Base-by-base conservation (phyloP, 441 rosid genomes). In the Capsella rubella region DNA sequence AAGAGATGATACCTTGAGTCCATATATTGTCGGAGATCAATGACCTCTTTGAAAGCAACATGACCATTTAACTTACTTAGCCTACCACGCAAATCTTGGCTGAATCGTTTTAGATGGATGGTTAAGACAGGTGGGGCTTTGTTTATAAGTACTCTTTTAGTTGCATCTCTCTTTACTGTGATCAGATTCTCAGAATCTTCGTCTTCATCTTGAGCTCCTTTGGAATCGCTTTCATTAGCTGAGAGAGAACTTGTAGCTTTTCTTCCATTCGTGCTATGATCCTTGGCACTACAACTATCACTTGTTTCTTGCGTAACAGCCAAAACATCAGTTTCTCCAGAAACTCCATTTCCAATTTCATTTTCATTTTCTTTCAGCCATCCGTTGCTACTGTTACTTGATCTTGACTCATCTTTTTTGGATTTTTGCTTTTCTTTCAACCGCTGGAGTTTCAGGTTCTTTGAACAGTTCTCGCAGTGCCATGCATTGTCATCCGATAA, bases 401-500 rank as follows among this genome's bases (percentile, higher is more conserved):
- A 37, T 53, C 69, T 70, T 16, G 66, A 65, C 29, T 63, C 75
- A 55, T 43, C 77, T 69, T 28, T 37, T 50, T 78, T 78, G 28
- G 78, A 72, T 61, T 71, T 85, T 80, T 67, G 67, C 73, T 76
- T 83, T 63, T 85, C 76, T 68, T 79, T 84, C 79, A 79, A 72
- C 60, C 29, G 81, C 68, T 80, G 86, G 54, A 50, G 78, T 54
- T 46, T 84, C 66, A 87, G 72, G 67, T 52, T 76, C 78, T 79
- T 89, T 6, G 89, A 84, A 80, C 99, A 95, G 69, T 87, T 87
- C 77, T 92, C 96, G 80, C 98, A 95, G 57, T 90, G 79, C 98
- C 99, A 95, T 79, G 97, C 98, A 81, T 95, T 92, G 82, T 91
- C 97, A 72, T 87, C 81, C 12, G 89, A 84, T 65, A 95, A 90